A percentile compares a stretch with the other conserved stretches of the same genome.
phyloP scores from a whole-genome alignment of 2,329 filamentous ascomycete species.

The Sclerotinia sclerotiorum region DNA sequence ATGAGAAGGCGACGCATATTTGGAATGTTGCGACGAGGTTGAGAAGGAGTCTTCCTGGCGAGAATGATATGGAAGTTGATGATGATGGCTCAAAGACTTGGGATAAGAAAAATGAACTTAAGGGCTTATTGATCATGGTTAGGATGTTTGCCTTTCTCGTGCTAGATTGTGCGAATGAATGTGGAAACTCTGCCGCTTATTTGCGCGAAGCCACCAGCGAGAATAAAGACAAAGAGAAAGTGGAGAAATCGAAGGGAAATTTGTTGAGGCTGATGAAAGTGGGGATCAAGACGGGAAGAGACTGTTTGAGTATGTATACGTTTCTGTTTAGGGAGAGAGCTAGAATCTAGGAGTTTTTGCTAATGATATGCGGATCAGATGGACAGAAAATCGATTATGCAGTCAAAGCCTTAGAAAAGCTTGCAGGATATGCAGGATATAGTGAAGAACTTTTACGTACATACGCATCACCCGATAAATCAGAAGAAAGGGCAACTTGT shows the following conservation, averaged over 20 bases:
- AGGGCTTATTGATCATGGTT: slow-evolving; percentile 39
- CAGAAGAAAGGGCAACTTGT: slow-evolving; percentile 37
- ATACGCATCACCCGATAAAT: slow-evolving; percentile 32
- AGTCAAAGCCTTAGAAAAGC: slow-evolving; percentile 61
- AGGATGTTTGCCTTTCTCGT: slow-evolving; percentile 65
- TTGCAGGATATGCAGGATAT: slow-evolving; percentile 61
- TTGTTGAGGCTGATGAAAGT: slow-evolving; percentile 62
- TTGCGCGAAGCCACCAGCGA: too few species aligned
- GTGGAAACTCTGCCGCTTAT: neutral
- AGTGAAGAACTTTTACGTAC: slow-evolving; percentile 45
- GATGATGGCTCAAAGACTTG: slow-evolving; percentile 2
- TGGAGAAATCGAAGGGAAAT: slow-evolving; percentile 41
- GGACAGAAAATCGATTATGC: slow-evolving; percentile 55
- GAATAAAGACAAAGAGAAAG: slow-evolving; percentile 26
- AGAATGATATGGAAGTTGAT: slow-evolving; percentile 30
- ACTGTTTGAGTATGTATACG: slow-evolving; percentile 56
- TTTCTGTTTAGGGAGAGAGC: neutral
- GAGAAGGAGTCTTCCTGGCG: slow-evolving; percentile 36
- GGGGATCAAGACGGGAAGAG: slow-evolving; percentile 63
- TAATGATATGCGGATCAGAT: slow-evolving; percentile 26
- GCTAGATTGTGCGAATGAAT: slow-evolving; percentile 56
- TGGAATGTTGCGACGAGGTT: slow-evolving; percentile 67
- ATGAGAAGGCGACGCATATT: slow-evolving; percentile 55
- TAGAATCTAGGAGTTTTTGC: neutral
- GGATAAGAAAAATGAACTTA: neutral